phyloP scores from a whole-genome alignment of 2,329 filamentous ascomycete species.

The Fragosphaeria purpurea region DNA sequence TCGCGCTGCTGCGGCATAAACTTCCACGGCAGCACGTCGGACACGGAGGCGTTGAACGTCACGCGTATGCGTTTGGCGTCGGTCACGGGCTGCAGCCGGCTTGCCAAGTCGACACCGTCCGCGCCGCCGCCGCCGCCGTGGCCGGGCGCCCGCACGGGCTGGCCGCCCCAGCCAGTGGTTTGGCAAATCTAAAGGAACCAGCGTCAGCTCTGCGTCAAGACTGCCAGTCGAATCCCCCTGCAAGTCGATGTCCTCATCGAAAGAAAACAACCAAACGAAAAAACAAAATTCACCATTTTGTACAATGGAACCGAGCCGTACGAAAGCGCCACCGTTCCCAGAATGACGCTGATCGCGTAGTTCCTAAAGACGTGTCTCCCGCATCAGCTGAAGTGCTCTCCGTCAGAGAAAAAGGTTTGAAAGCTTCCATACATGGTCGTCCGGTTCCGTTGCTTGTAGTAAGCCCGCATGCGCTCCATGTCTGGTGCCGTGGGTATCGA shows the following conservation, averaged over 20 bases:
- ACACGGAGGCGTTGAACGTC: slow-evolving; percentile 92
- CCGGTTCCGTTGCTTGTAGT: slow-evolving; percentile 58
- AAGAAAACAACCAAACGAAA: too few relatives aligned
- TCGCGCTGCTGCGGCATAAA: slow-evolving; percentile 95
- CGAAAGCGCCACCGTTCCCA: slow-evolving; percentile 69
- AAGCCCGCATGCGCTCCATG: slow-evolving; percentile 55
- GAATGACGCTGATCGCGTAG: slow-evolving; percentile 66
- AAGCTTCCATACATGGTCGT: slow-evolving; percentile 47
- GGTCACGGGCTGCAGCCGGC: slow-evolving; percentile 70
- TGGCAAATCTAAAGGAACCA: slow-evolving; percentile 55
- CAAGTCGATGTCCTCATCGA: too few relatives aligned
- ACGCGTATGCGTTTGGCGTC: slow-evolving; percentile 79
- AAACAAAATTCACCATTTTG: slow-evolving; percentile 56
- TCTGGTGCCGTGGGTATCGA: slow-evolving; percentile 26
- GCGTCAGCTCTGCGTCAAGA: background rate
- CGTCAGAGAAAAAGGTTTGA: background rate
- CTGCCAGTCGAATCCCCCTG: too few relatives aligned
- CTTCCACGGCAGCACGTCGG: slow-evolving; percentile 93
- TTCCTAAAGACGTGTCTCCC: slow-evolving; percentile 3
- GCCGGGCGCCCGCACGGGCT: slow-evolving; percentile 72
- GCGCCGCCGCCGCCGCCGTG: slow-evolving; percentile 45
- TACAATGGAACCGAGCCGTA: slow-evolving; percentile 81
- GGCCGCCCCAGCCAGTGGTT: slow-evolving; percentile 84
- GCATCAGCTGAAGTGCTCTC: background rate
- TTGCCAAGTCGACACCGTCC: slow-evolving; percentile 54